Base-by-base conservation (phyloP, 2,329 filamentous ascomycete species). In the Aspergillus pseudoviridinutans region DNA sequence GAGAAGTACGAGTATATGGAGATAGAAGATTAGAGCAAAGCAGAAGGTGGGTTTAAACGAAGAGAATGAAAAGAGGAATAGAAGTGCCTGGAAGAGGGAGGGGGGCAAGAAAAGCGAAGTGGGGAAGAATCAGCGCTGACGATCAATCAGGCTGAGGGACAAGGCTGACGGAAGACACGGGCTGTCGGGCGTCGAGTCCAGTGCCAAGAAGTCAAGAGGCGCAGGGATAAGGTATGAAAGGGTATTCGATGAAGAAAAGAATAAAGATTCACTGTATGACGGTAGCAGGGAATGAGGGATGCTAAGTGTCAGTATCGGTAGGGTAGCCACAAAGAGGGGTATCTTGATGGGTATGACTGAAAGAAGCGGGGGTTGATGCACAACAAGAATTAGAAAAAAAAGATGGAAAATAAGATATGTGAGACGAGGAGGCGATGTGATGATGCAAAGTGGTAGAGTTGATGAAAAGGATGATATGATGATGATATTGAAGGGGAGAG, bases 61-160 rank as follows among this genome's bases (percentile, higher is more conserved):
- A 58, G 46, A 17, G 47, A 38, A 58, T 38, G 27, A 51, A 51
- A 41, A 20, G 49, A 41, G 49, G 29, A 53, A 56, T 28, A 9
- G 41, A 54, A 20, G 20, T 50, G 27, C 20, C 14, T 28, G 24
- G 49, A 29, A 22, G 49, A 42, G 35, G 32, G 54, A 46, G 55
- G 57, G 53, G 56, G 54, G 50, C 44, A 44, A 62, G 50, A 51
- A 50, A 44, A 55, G 50, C 35, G 53, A 58, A 53, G 54, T 56
- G 57, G 57, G 57, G 57, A 53, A 49, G 47, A 28, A 50, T n/a
- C 56, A 47, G 56, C 53, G 56, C 58, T 61, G 60, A 57, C n/a
- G 20, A 46, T 46, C 42, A 46, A 46, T 46, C 42, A 46, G 42
- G 42, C 42, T 24, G 42, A 3, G 42, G n/a, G 35, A 52, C 7